Conservation (phyloP, 2,329 filamentous ascomycete genomes). For the Aspergillus flavus region DNA sequence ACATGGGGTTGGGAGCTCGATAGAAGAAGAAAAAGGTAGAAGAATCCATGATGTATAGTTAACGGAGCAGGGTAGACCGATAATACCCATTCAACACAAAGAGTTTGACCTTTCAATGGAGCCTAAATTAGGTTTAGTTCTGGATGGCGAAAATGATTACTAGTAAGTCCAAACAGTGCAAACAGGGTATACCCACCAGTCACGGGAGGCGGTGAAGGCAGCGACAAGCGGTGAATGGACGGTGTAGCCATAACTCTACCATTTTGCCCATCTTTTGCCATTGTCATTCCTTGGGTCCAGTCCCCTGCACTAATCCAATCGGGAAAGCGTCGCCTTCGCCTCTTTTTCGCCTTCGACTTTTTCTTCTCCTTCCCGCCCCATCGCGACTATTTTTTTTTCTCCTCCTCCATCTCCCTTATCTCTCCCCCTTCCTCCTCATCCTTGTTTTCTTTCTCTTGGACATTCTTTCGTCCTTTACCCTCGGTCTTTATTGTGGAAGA, state of each 20-base stretch:
- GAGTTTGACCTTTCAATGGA: too few species aligned
- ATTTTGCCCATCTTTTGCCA: neutral
- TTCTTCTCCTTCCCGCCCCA: conserved; percentile 22
- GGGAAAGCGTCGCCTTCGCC: conserved; percentile 30
- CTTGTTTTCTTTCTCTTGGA: conserved; percentile 19
- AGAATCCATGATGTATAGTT: neutral
- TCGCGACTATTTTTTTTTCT: conserved; percentile 26
- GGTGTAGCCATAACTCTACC: neutral
- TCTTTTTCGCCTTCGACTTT: conserved; percentile 21
- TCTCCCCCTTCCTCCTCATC: conserved; percentile 16
- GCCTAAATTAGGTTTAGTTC: neutral
- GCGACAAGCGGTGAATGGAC: neutral
- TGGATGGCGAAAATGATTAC: neutral
- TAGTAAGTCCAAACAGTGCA: neutral
- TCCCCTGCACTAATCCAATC: conserved; percentile 29
- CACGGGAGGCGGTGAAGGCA: neutral
- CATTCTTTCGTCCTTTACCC: conserved; percentile 6
- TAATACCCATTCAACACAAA: neutral
- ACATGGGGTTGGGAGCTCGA: conserved; percentile 59
- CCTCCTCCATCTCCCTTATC: conserved; percentile 33
- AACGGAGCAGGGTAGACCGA: neutral
- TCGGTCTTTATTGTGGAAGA: conserved; percentile 9
- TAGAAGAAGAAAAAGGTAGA: conserved; percentile 13
- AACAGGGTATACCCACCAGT: neutral
- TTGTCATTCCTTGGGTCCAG: conserved; percentile 4